Conservation (phyloP, 2,329 filamentous ascomycete genomes). For the Fusarium pininemorale region DNA sequence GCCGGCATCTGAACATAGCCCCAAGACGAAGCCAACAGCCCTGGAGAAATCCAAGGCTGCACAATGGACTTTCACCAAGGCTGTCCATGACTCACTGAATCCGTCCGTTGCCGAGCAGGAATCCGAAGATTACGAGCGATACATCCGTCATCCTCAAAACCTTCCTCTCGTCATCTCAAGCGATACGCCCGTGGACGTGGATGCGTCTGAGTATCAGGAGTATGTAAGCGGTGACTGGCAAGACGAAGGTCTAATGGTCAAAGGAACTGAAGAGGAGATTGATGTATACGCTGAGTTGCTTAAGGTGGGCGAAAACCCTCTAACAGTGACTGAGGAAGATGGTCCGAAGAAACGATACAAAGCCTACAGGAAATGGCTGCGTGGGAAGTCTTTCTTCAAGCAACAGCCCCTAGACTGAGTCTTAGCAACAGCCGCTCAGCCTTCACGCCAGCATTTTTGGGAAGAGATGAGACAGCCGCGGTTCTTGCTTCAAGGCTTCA, state of each 20-base stretch:
- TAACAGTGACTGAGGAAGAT: slow-evolving; percentile 90
- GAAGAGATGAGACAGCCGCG: slow-evolving; percentile 45
- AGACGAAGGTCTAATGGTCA: slow-evolving; percentile 64
- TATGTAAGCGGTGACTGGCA: slow-evolving; percentile 78
- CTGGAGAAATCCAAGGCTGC: slow-evolving; percentile 83
- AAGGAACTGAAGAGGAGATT: slow-evolving; percentile 57
- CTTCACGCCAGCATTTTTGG: not conserved
- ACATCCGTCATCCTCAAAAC: slow-evolving; percentile 88
- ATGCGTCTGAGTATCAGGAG: slow-evolving; percentile 76
- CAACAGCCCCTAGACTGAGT: slow-evolving; percentile 74
- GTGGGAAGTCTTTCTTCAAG: slow-evolving; percentile 95
- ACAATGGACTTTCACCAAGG: slow-evolving; percentile 88
- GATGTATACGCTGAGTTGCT: slow-evolving; percentile 80
- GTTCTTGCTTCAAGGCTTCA: slow-evolving; percentile 39
- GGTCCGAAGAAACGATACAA: slow-evolving; percentile 94
- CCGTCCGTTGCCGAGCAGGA: slow-evolving; percentile 82
- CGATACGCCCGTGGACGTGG: slow-evolving; percentile 68
- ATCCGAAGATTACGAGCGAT: slow-evolving; percentile 85
- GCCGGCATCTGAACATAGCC: slow-evolving; percentile 27
- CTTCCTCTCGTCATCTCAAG: slow-evolving; percentile 83
- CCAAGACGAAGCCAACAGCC: slow-evolving; percentile 63
- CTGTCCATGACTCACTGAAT: slow-evolving; percentile 85
- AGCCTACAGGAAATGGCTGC: slow-evolving; percentile 93
- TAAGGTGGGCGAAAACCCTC: slow-evolving; percentile 78
- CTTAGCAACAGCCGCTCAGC: not conserved